Evolutionary conservation across 257 asterid species (phyloP).

Genomic region (Forsythia viridissima): DNA sequence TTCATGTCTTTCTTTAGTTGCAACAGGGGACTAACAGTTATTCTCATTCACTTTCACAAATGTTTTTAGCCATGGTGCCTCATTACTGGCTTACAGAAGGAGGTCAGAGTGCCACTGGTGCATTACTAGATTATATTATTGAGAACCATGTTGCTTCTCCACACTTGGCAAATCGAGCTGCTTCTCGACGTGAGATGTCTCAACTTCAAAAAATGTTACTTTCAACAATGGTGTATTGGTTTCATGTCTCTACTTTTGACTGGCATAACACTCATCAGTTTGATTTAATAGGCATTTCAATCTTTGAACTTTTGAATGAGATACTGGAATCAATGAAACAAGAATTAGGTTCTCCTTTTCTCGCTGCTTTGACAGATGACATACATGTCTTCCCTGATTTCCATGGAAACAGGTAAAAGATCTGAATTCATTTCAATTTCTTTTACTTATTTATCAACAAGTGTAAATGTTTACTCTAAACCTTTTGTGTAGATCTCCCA

Average conservation of each 20-base stretch:
- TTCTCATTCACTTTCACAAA: constrained; percentile 28
- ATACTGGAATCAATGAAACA: constrained; percentile 61
- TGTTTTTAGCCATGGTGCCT: constrained; percentile 84
- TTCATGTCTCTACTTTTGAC: background rate
- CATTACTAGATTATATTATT: constrained; percentile 73
- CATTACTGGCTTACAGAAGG: constrained; percentile 99
- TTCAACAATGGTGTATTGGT: background rate
- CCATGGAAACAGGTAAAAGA: constrained; percentile 91
- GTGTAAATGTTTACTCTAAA: constrained; percentile 24
- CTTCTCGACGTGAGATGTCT: constrained; percentile 72
- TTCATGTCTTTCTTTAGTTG: constrained; percentile 5
- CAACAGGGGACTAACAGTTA: constrained; percentile 13
- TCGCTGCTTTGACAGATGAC: constrained; percentile 80
- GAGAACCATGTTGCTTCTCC: constrained; percentile 88
- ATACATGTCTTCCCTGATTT: constrained; percentile 90
- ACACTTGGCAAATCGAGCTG: constrained; percentile 80
- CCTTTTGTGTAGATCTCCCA: constrained; percentile 75
- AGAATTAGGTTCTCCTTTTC: constrained; percentile 60
- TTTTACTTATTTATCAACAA: background rate
- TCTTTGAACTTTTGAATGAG: constrained; percentile 80
- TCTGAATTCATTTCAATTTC: background rate
- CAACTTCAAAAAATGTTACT: constrained; percentile 19
- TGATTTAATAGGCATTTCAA: constrained; percentile 57
- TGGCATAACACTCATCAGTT: background rate
- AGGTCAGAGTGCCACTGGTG: constrained; percentile 98